A percentile compares a stretch with the other conserved stretches of the same genome.
phyloP scores from a whole-genome alignment of 352 stramenopile species.

The Salisapilia sapeloensis region DNA sequence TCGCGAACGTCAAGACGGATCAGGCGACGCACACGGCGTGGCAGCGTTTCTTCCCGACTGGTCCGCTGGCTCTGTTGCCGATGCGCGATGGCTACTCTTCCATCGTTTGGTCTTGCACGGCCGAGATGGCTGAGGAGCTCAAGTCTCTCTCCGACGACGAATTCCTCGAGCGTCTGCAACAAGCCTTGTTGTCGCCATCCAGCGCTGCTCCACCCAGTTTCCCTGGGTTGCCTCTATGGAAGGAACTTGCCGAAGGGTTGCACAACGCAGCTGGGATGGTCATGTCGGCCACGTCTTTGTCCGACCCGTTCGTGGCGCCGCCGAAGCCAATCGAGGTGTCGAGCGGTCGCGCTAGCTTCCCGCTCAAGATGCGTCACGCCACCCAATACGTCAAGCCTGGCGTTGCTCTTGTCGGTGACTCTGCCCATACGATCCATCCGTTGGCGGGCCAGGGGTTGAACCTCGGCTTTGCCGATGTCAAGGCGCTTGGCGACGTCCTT shows the following conservation, averaged over 20 bases:
- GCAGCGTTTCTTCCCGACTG: conserved; percentile 83
- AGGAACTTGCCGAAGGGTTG: conserved; percentile 58
- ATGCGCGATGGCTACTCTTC: conserved; percentile 83
- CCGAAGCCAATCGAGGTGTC: conserved; percentile 45
- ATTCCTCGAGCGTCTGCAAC: conserved; percentile 69
- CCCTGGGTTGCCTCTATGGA: conserved; percentile 60
- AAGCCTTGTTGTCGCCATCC: conserved; percentile 40
- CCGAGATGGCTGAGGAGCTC: conserved; percentile 68
- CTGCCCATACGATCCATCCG: conserved; percentile 92
- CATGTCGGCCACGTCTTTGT: conserved; percentile 49
- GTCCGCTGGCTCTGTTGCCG: conserved; percentile 77
- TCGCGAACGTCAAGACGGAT: conserved; percentile 82
- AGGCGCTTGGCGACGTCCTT: conserved; percentile 55
- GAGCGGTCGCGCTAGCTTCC: conserved; percentile 72
- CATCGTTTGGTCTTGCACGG: conserved; percentile 82
- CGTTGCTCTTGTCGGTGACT: conserved; percentile 88
- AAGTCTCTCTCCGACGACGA: conserved; percentile 47
- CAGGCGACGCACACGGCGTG: conserved; percentile 69
- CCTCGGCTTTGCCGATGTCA: conserved; percentile 85
- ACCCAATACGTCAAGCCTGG: conserved; percentile 72
- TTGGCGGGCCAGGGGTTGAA: conserved; percentile 93
- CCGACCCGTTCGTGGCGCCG: conserved; percentile 60
- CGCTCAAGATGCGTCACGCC: conserved; percentile 81
- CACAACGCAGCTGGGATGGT: conserved; percentile 56
- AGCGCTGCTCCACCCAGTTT: conserved; percentile 38